Conservation (phyloP, 345 rosid species). For the Nephelium lappaceum region DNA sequence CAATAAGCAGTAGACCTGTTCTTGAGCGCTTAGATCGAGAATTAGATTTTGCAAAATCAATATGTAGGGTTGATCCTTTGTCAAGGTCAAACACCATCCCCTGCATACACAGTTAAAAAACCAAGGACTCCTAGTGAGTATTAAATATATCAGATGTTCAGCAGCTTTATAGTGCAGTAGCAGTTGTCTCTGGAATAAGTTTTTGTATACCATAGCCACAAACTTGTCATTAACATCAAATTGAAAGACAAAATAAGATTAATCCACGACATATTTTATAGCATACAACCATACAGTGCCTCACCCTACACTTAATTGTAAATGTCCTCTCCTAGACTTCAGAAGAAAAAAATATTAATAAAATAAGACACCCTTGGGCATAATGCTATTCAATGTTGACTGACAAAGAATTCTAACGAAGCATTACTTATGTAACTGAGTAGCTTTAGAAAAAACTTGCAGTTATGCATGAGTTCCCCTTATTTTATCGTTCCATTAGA, state of each 20-base stretch:
- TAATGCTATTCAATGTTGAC: no score
- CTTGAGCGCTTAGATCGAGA: slow-evolving; percentile 85
- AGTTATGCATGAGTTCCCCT: background rate
- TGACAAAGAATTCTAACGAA: no score
- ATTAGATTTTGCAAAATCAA: slow-evolving; percentile 91
- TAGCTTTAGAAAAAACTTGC: background rate
- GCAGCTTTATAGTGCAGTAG: background rate
- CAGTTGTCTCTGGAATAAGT: background rate
- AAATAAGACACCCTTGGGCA: no score
- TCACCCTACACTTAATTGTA: background rate
- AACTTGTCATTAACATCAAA: background rate
- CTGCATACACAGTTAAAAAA: slow-evolving; percentile 44
- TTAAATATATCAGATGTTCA: background rate
- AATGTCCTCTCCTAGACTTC: background rate
- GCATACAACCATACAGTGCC: background rate
- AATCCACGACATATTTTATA: background rate
- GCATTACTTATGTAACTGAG: background rate
- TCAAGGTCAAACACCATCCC: slow-evolving; percentile 94
- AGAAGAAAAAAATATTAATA: background rate
- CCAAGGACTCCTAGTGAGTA: background rate
- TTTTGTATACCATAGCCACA: background rate
- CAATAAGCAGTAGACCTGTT: slow-evolving; percentile 46
- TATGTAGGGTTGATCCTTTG: slow-evolving; percentile 72
- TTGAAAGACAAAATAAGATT: background rate
- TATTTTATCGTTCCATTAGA: background rate